Percentiles rank a stretch among this genome's conserved stretches.
These are phyloP conservation scores for Epichloe glyceriae DNA, from an alignment of 2,329 filamentous ascomycete species.

Conservation along the genomic window DNA sequence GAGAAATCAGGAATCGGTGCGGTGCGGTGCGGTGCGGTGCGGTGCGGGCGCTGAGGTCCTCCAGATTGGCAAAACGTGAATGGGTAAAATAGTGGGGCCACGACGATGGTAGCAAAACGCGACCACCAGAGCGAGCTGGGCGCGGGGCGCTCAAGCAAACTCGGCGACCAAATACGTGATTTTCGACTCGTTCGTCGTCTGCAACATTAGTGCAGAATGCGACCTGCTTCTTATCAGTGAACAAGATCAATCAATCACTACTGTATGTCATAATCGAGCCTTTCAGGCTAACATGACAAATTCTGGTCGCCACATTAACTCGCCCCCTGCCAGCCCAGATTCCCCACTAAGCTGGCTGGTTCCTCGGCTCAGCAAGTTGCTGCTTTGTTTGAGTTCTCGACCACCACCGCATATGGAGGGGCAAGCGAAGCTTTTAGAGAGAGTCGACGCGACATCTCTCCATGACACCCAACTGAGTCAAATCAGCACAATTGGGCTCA, in stretches of 20 bases:
- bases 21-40: too few relatives aligned
- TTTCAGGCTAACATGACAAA: too few relatives aligned
- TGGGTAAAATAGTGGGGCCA: not conserved
- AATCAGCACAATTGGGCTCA: not conserved
- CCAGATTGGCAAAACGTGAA: not conserved
- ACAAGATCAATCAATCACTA: too few relatives aligned
- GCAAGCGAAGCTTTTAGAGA: not conserved
- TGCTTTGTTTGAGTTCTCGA: not conserved
- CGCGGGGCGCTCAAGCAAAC: too few relatives aligned
- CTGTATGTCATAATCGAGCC: too few relatives aligned
- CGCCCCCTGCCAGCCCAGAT: not conserved
- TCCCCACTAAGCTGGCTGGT: not conserved
- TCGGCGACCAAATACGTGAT: too few relatives aligned
- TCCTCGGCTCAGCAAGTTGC: conserved; percentile 6
- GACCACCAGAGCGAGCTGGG: not conserved
- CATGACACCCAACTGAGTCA: not conserved
- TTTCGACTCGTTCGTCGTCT: too few relatives aligned
- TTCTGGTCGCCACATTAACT: too few relatives aligned
- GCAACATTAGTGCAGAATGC: too few relatives aligned
- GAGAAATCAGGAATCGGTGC: not conserved
- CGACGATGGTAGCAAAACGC: not conserved
- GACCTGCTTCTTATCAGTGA: too few relatives aligned
- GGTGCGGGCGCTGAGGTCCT: not conserved
- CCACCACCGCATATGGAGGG: conserved; percentile 2
- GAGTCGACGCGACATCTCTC: not conserved